Evolutionary conservation across 2,329 filamentous ascomycete species (phyloP), one percentile per base, ranked within the genome.

Genomic region (Xylariomycetidae sp.): DNA sequence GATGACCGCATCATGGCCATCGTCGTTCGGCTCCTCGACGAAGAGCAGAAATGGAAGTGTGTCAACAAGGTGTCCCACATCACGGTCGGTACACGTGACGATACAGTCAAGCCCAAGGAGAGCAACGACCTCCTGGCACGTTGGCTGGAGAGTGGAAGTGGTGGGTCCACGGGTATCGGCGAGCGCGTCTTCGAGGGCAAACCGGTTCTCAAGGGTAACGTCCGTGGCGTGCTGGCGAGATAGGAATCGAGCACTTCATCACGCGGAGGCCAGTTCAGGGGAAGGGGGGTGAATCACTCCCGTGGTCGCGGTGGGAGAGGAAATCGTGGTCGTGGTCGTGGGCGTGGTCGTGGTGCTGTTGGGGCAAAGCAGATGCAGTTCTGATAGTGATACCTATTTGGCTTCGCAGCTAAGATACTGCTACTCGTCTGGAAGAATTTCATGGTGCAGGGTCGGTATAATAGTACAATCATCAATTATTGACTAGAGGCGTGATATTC

Each of bases 1-100:
- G 85, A 97, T 52, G 70, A 81, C 42, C 76, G 88, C 5, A 69
- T 97, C 53, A 97, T 98, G 92, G 82, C 88, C 5, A 83, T 98
- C 37, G 85, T 94, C 3, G 88, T 87, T 12, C 77, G 89, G 8
- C 67, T 94, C 3, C 63, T 76, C 5, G 76, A 79, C 36, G 62
- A 73, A 11, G 63, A 59, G 40, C 62, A 56, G 27, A 64, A 65
- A 29, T 86, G 81, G 78, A 69, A 79, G 35, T 90, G 82, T 41
- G 74, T 77, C 27, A 98, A 98, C 54, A 62, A 70, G 11, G 71
- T 94, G 19, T 80, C 89, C 9, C 92, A 98, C 57, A 77, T 98
- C 39, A 98, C 92, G 0, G 71, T 97, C 6, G 92, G 92, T 14
- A 98, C 92, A 1, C 77, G 80, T 8, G 74, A 80, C 45, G 61